Evolutionary conservation across 176 grass and related monocot genomes (phyloP).

Genomic region (Raddia guianensis): DNA sequence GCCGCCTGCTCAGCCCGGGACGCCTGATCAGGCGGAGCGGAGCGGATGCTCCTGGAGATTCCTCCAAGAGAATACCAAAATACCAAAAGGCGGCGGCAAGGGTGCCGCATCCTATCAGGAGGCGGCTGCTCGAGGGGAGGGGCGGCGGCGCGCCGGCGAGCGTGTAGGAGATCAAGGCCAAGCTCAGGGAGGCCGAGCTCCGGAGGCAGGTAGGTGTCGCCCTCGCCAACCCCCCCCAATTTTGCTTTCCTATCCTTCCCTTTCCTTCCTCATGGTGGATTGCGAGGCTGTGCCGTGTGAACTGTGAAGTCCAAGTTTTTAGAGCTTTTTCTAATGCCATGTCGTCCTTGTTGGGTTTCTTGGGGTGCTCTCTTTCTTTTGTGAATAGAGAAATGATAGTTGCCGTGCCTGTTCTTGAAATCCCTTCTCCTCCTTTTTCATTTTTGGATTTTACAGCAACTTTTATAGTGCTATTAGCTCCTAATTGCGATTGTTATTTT

Average conservation of each 20-base stretch:
- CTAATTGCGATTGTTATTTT: neutral
- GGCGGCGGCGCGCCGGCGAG: conserved; percentile 46
- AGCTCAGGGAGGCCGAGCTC: conserved; percentile 86
- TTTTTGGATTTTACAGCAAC: neutral
- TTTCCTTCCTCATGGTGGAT: conserved; percentile 25
- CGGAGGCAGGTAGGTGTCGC: conserved; percentile 76
- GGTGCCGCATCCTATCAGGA: conserved; percentile 75
- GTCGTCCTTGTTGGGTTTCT: too few species aligned
- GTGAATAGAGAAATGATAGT: too few species aligned
- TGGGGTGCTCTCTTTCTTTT: too few species aligned
- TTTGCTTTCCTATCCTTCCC: neutral
- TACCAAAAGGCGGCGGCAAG: conserved; percentile 19
- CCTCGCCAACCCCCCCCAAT: neutral
- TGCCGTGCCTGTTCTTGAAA: too few species aligned
- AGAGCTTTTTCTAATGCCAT: too few species aligned
- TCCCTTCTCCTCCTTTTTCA: too few species aligned
- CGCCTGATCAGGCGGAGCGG: too few species aligned
- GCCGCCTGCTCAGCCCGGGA: too few species aligned
- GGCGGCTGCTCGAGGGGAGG: conserved; percentile 66
- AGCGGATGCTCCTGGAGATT: too few species aligned
- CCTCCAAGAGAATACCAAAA: too few species aligned
- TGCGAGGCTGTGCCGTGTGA: conserved; percentile 12
- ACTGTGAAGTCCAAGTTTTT: too few species aligned
- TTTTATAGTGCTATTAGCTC: neutral
- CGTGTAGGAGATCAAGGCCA: conserved; percentile 90